Evolutionary conservation across 139 green algal genomes (phyloP).

Genomic region (Chlorella sp.): DNA sequence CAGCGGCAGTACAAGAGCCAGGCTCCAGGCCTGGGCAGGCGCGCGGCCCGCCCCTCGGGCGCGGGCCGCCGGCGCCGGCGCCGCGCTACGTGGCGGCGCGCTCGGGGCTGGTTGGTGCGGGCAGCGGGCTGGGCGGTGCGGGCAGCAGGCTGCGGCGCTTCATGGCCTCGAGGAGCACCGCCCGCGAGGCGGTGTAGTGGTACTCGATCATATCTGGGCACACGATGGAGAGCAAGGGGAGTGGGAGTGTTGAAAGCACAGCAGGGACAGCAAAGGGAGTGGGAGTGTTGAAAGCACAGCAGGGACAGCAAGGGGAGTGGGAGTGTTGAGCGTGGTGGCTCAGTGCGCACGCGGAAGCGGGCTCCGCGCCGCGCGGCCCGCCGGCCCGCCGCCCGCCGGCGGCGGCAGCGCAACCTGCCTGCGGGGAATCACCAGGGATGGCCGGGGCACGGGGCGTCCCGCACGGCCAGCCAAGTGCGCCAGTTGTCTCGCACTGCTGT

Average conservation of each 20-base stretch:
- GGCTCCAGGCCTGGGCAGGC: too few species aligned
- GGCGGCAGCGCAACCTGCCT: background rate
- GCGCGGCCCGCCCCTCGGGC: too few species aligned
- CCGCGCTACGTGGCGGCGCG: too few species aligned
- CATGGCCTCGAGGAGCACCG: constrained; percentile 14
- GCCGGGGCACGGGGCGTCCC: constrained; percentile 19
- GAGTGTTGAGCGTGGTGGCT: background rate
- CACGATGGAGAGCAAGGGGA: background rate
- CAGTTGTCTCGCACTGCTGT: constrained; percentile 19
- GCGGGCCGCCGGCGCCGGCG: too few species aligned
- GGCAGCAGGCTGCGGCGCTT: constrained; percentile 10
- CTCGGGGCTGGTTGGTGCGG: too few species aligned
- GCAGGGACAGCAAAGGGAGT: background rate
- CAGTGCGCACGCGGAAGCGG: background rate
- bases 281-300: background rate
- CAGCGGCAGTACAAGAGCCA: too few species aligned
- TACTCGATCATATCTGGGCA: constrained; percentile 22
- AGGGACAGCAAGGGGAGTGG: background rate
- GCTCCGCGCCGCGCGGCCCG: background rate
- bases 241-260: background rate
- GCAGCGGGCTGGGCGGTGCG: background rate
- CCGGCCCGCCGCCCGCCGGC: background rate
- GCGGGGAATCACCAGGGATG: too few species aligned
- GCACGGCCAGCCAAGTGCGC: constrained; percentile 16
- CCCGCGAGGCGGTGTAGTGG: constrained; percentile 38